Evolutionary conservation across 345 rosid species (phyloP), one percentile per base, ranked within the genome.

Genomic region (Euphorbia tirucalli): DNA sequence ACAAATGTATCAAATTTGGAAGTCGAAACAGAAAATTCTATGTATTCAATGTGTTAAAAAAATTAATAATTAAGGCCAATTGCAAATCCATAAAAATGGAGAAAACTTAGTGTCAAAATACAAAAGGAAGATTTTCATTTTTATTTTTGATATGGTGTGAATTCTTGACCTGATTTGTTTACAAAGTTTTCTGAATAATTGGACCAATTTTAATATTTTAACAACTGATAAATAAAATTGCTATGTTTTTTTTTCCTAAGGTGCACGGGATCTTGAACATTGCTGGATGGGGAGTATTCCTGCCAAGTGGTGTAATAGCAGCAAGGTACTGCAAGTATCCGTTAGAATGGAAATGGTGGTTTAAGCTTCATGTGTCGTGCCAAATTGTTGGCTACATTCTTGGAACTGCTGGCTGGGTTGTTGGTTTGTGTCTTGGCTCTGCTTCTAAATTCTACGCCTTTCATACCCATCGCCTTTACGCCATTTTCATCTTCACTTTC

Each of bases 221-320:
- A 35, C n/a, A n/a, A n/a, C n/a, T n/a, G n/a, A n/a, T n/a, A n/a
- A n/a, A n/a, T n/a, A n/a, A n/a, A n/a, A n/a, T n/a, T n/a, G n/a
- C n/a, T n/a, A n/a, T n/a, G n/a, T n/a, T 35, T 35, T 35, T 35
- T 35, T 35, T 35, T 7, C 39, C 39, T 35, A 35, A 87, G 92
- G 71, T 73, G 21, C 92, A 87, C 71, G 92, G 92, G 27, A 67
- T 79, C 10, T 14, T 84, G 54, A 87, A 80, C 82, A 84, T 87
- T 2, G 27, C 79, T 11, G 89, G 87, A 30, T 87, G 89, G 89
- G 92, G 92, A 31, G 69, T 61, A 32, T 5, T 87, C 24, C 15
- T 87, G 61, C 92, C 92, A 0, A 19, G 64, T 16, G 92, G 92
- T 11, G 86, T 71, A 15, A 84, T 87, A 3, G n/a, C 75, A 5